Conservation (phyloP, 192 early-diverging fungal species). For the Coemansia sp. region DNA sequence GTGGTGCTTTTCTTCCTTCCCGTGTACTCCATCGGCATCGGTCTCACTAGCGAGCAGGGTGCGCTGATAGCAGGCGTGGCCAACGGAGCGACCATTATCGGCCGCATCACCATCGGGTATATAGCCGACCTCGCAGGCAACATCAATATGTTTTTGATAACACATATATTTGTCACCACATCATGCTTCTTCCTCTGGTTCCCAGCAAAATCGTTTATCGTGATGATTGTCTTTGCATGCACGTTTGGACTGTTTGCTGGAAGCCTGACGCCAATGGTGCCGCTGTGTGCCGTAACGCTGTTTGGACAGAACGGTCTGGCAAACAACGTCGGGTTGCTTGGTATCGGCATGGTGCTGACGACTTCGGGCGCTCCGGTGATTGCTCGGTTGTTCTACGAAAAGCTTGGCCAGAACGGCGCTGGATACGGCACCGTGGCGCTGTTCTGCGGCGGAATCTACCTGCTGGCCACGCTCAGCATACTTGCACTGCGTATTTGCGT, state of each 20-base stretch:
- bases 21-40: slow-evolving; percentile 61
- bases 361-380: slow-evolving; percentile 51
- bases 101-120: slow-evolving; percentile 66
- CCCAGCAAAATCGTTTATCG: slow-evolving; percentile 54
- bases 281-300: slow-evolving; percentile 55
- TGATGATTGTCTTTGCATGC: slow-evolving; percentile 56
- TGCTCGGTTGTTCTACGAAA: slow-evolving; percentile 51
- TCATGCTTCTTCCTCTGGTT: slow-evolving; percentile 56
- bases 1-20: slow-evolving; percentile 51
- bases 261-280: slow-evolving; percentile 54
- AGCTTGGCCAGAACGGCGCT: slow-evolving; percentile 47
- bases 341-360: slow-evolving; percentile 55
- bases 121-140: slow-evolving; percentile 62
- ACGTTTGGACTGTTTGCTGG: slow-evolving; percentile 54
- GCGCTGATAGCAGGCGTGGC: slow-evolving; percentile 66
- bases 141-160: slow-evolving; percentile 58
- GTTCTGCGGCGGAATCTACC: slow-evolving; percentile 51
- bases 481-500: slow-evolving; percentile 53
- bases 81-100: slow-evolving; percentile 66
- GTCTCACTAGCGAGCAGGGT: slow-evolving; percentile 60
- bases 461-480: slow-evolving; percentile 53
- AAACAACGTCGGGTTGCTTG: slow-evolving; percentile 52
- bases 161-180: slow-evolving; percentile 46
- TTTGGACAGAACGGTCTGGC: slow-evolving; percentile 56
- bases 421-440: slow-evolving; percentile 54